Base-by-base conservation (phyloP, 805 yeast genomes). In the Saccharomyces paradoxus region DNA sequence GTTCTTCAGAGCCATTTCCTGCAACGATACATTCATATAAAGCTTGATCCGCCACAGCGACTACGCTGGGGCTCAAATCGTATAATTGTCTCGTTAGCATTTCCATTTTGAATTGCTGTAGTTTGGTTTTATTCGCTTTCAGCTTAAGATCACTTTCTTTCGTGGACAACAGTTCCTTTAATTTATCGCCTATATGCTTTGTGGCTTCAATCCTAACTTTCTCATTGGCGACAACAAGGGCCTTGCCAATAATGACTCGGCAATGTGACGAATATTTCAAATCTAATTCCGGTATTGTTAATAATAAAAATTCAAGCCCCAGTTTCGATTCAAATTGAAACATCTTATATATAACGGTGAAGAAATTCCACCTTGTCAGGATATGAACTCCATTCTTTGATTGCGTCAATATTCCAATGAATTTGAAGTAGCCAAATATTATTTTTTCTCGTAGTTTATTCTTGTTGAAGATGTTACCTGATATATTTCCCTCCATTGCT, bases 281-380 rank as follows among this genome's bases (percentile, higher is more conserved):
- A 58, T 84, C 84, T 66, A 91, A 71, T 51, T 82, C 81, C 37
- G 80, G 78, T 53, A 92, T 72, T 10, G 88, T 75, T 6, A 80
- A 63, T 30, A 78, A 70, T 12, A 87, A 71, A 47, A 89, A 70
- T 59, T 81, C 83, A 51, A 83, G 53, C 7, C 67, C 82, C 31
- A 87, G 73, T 41, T 75, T 67, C 12, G 80, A 75, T 4, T 77
- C 72, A 41, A 78, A 78, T 56, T 77, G 77, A 17, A 87, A 76
- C 53, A 90, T 79, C 61, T 88, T 88, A 61, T 86, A 84, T 52
- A 90, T 74, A 70, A 88, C 83, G 55, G 85, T 90, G 70, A 89
- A 88, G 56, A 92, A 78, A 61, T 90, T 86, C 94, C 96, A 88
- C 57, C 87, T 83, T 51, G 83, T 86, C 55, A 94, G 66, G 60